Conservation (phyloP, 176 grass and related monocot genomes). For the Guadua angustifolia region DNA sequence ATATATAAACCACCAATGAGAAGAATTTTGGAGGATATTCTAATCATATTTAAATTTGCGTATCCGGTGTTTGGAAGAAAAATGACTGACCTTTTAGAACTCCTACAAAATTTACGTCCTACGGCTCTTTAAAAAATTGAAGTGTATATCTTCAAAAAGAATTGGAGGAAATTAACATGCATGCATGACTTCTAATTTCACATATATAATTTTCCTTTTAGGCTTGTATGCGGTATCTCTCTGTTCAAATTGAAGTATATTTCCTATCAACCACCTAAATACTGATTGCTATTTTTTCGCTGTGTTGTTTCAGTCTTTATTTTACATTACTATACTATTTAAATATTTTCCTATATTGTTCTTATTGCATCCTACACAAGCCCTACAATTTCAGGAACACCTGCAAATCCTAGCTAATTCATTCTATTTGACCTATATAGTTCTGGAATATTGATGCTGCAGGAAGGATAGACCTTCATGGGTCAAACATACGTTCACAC, state of each 20-base stretch:
- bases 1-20: not conserved
- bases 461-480: constrained; percentile 58
- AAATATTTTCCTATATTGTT: not conserved
- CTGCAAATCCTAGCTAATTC: constrained; percentile 1
- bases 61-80: too few relatives aligned
- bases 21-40: not conserved
- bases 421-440: constrained; percentile 5
- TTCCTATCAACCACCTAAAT: too few relatives aligned
- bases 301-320: not conserved
- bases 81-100: too few relatives aligned
- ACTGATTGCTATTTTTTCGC: too few relatives aligned
- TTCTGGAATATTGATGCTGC: not conserved
- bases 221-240: not conserved
- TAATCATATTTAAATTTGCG: not conserved
- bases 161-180: not conserved
- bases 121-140: too few relatives aligned
- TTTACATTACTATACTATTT: not conserved
- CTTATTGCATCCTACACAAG: not conserved
- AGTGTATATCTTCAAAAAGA: too few relatives aligned
- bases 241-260: too few relatives aligned
- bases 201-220: not conserved
- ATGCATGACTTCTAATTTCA: not conserved
- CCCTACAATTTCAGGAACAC: not conserved
- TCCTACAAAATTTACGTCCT: too few relatives aligned
- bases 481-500: constrained; percentile 53